Base-by-base conservation (phyloP, 139 green algal species). In the Micromonas pusilla region DNA sequence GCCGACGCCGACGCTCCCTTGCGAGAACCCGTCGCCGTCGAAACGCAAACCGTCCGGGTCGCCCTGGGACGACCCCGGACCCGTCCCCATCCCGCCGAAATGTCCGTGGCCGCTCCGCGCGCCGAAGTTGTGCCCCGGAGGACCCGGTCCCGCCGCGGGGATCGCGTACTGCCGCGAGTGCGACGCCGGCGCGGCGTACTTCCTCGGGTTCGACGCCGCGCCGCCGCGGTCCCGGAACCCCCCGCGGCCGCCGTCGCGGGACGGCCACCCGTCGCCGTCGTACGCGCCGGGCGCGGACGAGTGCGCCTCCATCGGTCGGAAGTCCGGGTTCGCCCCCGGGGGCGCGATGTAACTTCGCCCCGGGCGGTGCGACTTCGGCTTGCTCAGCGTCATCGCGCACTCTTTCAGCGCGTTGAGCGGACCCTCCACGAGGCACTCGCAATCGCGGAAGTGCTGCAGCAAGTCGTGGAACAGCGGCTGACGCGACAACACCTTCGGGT, bases 391-490 rank as follows among this genome's bases (percentile, higher is more conserved):
- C 2, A 75, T 87, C 84, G 96, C 87, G 81, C 83, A 92, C 64
- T 89, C 78, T 85, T 97, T 97, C 9, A 98, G 87, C 82, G 95
- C 95, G 75, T 85, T 93, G 1, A 98, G 88, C 0, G 93, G 85
- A 26, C 85, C 95, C 85, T 99, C 95, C 79, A 97, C 93, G 67
- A 99, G 84, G 65, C 84, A 90, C 34, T 88, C 88, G 26, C 84
- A 70, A 70, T 97, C 92, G 82, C 91, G 91, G 86, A 94, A 97
- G 86, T 98, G 92, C 32, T 76, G 81, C 57, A 98, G 87, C 80
- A 99, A 89, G n/a, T 81, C 81, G 77, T 93, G 92, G 94, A 94
- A 98, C 30, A 99, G 86, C 20, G 87, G 52, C 62, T 94, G 86
- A 81, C 85, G 88, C 38, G 67, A 78, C 53, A 95, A 84, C 66